Conservation (phyloP, 2,329 filamentous ascomycete species). For the Cadophora luteo-olivacea region DNA sequence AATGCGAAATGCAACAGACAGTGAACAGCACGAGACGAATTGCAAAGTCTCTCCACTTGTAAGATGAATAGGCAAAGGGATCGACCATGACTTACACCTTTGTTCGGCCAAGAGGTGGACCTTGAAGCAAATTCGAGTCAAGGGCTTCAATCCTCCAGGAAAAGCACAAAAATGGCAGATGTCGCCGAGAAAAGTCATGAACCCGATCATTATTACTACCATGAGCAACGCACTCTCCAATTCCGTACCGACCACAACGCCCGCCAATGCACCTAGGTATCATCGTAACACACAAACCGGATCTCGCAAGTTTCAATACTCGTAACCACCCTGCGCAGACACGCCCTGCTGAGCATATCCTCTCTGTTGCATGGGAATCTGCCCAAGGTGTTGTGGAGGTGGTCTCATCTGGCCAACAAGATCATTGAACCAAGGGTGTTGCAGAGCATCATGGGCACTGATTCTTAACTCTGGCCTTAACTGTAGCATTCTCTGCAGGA, state of each 20-base stretch:
- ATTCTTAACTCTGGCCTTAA: constrained; percentile 90
- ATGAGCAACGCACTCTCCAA: constrained; percentile 3
- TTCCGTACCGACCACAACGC: constrained; percentile 1
- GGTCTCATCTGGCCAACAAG: constrained; percentile 48
- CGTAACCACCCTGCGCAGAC: constrained; percentile 37
- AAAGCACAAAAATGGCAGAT: background rate
- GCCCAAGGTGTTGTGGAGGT: constrained; percentile 37
- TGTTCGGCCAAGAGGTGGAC: no score
- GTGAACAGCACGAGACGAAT: no score
- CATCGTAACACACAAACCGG: constrained; percentile 12
- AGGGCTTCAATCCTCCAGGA: background rate
- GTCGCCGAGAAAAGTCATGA: background rate
- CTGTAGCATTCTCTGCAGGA: constrained; percentile 91
- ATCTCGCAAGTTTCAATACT: constrained; percentile 27
- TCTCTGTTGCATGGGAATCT: constrained; percentile 36
- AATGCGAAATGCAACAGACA: constrained; percentile 13
- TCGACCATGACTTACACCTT: no score
- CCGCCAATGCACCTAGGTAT: constrained; percentile 17
- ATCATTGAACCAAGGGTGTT: constrained; percentile 92
- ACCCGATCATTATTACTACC: constrained; percentile 12
- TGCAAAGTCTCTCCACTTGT: background rate
- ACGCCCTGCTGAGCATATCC: constrained; percentile 40
- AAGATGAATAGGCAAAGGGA: no score
- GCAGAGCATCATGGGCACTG: constrained; percentile 83
- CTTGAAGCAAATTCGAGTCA: no score